Conservation (phyloP, 352 stramenopile species). For the Phytophthora quininea region DNA sequence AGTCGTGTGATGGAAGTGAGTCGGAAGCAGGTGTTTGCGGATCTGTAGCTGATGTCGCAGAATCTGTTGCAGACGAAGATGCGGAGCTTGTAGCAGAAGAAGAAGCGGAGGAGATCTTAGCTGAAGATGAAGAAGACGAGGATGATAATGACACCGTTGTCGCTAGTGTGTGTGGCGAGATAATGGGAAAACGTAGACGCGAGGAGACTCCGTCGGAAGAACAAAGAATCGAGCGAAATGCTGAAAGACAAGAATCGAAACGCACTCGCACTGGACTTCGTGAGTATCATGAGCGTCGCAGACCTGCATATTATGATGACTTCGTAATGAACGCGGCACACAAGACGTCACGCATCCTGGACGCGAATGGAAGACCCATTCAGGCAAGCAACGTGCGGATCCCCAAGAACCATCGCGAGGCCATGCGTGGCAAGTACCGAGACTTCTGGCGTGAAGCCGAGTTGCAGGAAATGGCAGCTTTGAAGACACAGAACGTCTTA, state of each 20-base stretch:
- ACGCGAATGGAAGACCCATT: neutral
- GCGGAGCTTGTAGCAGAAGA: neutral
- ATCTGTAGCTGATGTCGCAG: neutral
- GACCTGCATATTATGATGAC: constrained; percentile 1
- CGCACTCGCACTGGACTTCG: neutral
- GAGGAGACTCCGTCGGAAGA: constrained; percentile 6
- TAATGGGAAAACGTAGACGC: constrained; percentile 2
- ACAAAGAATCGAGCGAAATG: neutral
- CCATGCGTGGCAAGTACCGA: neutral
- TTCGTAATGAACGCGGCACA: constrained; percentile 2
- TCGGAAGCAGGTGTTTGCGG: neutral
- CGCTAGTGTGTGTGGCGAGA: neutral
- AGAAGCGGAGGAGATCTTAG: neutral
- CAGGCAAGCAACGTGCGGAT: neutral
- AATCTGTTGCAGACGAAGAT: neutral
- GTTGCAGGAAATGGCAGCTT: neutral
- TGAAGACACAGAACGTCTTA: neutral
- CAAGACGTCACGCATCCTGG: neutral
- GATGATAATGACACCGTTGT: neutral
- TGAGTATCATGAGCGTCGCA: neutral
- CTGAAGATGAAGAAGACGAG: neutral
- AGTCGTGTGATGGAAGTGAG: neutral
- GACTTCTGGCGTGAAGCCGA: constrained; percentile 1
- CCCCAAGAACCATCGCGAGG: neutral
- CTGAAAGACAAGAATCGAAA: neutral